These are phyloP conservation scores for Microcos paniculata DNA, from an alignment of 345 rosid genomes.

Conservation along the genomic window DNA sequence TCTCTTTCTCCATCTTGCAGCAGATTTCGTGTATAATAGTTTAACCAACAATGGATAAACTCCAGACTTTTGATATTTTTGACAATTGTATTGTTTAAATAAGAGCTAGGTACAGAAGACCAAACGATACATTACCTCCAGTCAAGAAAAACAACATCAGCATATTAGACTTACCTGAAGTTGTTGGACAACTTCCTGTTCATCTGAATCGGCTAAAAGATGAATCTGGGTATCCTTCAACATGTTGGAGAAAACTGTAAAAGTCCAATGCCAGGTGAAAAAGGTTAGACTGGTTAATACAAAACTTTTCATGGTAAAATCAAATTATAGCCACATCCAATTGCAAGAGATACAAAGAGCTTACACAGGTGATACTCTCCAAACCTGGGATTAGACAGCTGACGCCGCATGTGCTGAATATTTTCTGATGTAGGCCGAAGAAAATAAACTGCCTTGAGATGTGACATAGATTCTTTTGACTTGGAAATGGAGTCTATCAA, in stretches of 20 bases:
- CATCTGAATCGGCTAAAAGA: conserved; percentile 95
- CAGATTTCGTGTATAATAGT: neutral
- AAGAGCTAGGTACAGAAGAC: neutral
- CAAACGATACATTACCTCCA: neutral
- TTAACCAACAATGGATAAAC: neutral
- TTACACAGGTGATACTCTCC: conserved; percentile 91
- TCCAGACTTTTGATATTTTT: neutral
- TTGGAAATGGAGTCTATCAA: conserved; percentile 79
- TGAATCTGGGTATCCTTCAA: conserved; percentile 98
- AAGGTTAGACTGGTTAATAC: too few species aligned
- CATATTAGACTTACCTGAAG: conserved; percentile 63
- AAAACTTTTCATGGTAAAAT: neutral
- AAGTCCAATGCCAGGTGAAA: conserved; percentile 13
- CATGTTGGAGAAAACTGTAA: conserved; percentile 90
- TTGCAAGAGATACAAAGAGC: conserved; percentile 17
- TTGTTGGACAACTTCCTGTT: conserved; percentile 93
- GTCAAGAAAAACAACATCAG: neutral
- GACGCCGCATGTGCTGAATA: conserved; percentile 78
- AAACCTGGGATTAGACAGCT: conserved; percentile 80
- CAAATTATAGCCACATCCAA: neutral
- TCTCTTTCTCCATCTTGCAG: neutral
- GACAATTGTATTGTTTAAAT: neutral
- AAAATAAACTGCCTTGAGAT: conserved; percentile 89
- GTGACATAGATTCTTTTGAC: conserved; percentile 88
- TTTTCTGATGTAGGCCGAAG: conserved; percentile 87